Evolutionary conservation across 1,284 basidiomycete species (phyloP), one percentile per base, ranked within the genome.

Genomic region (Moesziomyces antarcticus): DNA sequence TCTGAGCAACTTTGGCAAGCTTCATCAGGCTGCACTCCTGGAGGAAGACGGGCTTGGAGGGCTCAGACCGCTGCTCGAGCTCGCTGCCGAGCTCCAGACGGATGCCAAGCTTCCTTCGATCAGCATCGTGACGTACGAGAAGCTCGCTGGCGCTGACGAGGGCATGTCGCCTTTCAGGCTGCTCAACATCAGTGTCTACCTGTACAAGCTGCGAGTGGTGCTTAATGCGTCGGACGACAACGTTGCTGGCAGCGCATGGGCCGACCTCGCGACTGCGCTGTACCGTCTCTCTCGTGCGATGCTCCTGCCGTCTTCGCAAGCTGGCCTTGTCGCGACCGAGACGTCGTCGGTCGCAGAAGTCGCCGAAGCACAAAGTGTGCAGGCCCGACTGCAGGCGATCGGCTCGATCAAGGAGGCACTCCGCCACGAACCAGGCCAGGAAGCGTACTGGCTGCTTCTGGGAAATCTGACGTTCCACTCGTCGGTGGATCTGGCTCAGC

Each of bases 401-500:
- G 85, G 87, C 5, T 90, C 88, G 50, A 84, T 97, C 65, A 90
- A 90, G 69, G 87, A 90, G 62, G 93, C 94, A 0, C 85, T 99
- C 13, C 89, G 90, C 42, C 87, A 89, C 55, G 91, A 93, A 73
- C 89, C 93, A 5, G 87, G 87, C 21, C 93, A 93, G 76, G 88
- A 91, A 56, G 79, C 85, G 3, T 92, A 92, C 76, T 99, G 97
- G 97, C 88, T 89, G 72, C 88, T 90, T 0, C 85, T 96, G 18
- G 94, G 92, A 1, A 88, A 90, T 76, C 86, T 91, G n/a, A 86
- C 90, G 48, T 93, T 94, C 81, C 79, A 88, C n/a, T 84, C 86
- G 9, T 89, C 90, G 50, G 88, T 91, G 0, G 90, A 89, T 75
- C 85, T 89, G 1, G 91, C 93, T 6, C 97, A 99, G 83, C 95